Percentiles rank a stretch among this genome's conserved stretches.
phyloP scores from a whole-genome alignment of 441 rosid species.

The Adansonia gregorii region DNA sequence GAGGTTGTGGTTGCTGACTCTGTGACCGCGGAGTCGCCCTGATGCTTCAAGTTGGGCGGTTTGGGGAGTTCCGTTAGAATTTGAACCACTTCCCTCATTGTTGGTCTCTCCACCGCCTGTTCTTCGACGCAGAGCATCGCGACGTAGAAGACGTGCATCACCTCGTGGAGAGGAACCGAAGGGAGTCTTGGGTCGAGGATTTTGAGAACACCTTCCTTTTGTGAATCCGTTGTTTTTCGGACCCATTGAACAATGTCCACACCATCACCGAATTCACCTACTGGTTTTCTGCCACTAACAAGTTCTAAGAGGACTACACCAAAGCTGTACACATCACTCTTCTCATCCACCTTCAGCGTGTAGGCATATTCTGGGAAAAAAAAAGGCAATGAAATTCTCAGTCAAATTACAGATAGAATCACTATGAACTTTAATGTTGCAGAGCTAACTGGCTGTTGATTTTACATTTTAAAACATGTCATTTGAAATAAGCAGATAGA shows the following conservation, averaged over 20 bases:
- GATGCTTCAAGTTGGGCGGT: slow-evolving; percentile 48
- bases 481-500: background rate
- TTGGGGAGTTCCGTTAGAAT: slow-evolving; percentile 83
- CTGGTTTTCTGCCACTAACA: slow-evolving; percentile 81
- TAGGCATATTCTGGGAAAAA: slow-evolving; percentile 81
- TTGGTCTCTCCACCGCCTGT: slow-evolving; percentile 91
- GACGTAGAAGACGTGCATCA: slow-evolving; percentile 87
- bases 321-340: slow-evolving; percentile 96
- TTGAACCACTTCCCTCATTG: slow-evolving; percentile 94
- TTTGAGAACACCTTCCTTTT: slow-evolving; percentile 75
- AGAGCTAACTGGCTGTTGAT: background rate
- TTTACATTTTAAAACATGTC: background rate
- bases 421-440: background rate
- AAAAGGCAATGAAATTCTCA: background rate
- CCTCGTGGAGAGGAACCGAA: slow-evolving; percentile 78
- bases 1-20: slow-evolving; percentile 36
- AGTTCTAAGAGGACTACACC: slow-evolving; percentile 92
- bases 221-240: slow-evolving; percentile 83
- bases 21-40: slow-evolving; percentile 39
- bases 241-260: slow-evolving; percentile 99
- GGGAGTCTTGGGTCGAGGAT: slow-evolving; percentile 82
- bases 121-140: slow-evolving; percentile 97
- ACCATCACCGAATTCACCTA: slow-evolving; percentile 95
- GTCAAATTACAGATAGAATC: slow-evolving; percentile 9
- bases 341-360: slow-evolving; percentile 93